Percentiles rank a stretch among this genome's conserved stretches.
Evolutionary conservation across 2,329 filamentous ascomycete genomes (phyloP).

Genomic region (Apiospora koreana): DNA sequence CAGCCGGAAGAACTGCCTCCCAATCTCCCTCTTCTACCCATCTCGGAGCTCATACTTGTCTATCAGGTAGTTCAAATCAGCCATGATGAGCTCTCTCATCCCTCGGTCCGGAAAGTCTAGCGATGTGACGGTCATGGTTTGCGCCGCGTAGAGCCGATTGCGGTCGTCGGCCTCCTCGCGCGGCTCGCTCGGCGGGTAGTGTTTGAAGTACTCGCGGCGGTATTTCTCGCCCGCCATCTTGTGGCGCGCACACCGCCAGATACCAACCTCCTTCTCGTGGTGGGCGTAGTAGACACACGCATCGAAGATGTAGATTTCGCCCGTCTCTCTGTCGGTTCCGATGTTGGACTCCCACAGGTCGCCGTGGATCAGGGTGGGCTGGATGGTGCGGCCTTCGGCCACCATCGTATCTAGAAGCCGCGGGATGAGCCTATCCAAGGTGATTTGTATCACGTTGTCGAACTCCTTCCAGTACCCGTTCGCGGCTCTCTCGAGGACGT

Average conservation of each 20-base stretch:
- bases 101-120: constrained; percentile 18
- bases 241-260: constrained; percentile 21
- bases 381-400: constrained; percentile 18
- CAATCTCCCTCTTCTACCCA: not conserved
- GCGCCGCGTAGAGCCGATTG: constrained; percentile 24
- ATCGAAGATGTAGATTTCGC: constrained; percentile 21
- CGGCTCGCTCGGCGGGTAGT: constrained; percentile 24
- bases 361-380: constrained; percentile 23
- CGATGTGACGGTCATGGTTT: constrained; percentile 25
- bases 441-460: constrained; percentile 19
- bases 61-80: constrained; percentile 18
- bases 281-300: constrained; percentile 24
- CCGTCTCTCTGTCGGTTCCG: constrained; percentile 19
- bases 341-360: constrained; percentile 26
- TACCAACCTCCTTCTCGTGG: constrained; percentile 23
- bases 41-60: constrained; percentile 14
- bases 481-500: constrained; percentile 19
- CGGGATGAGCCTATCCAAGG: constrained; percentile 19
- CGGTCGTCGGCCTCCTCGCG: constrained; percentile 26
- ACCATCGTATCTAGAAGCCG: constrained; percentile 19
- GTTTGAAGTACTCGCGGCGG: constrained; percentile 22
- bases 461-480: constrained; percentile 25
- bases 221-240: constrained; percentile 22
- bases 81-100: constrained; percentile 14
- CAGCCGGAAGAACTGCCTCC: too few relatives aligned